Evolutionary conservation across 345 rosid genomes (phyloP).

Genomic region (Conringia planisiliqua): DNA sequence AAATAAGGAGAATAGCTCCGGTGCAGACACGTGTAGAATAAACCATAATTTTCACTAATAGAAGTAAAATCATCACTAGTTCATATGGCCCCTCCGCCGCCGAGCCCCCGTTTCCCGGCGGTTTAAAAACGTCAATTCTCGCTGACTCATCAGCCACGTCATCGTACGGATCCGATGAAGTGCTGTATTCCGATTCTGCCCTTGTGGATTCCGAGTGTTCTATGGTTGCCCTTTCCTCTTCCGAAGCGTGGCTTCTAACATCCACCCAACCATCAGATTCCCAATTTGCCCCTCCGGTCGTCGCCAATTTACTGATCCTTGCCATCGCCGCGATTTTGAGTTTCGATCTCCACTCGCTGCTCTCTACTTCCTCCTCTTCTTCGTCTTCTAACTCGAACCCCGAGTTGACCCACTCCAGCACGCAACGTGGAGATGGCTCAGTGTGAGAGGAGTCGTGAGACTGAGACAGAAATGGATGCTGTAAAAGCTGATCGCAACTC

Average conservation of each 20-base stretch:
- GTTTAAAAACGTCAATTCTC: neutral
- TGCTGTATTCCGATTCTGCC: neutral
- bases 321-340: conserved; percentile 21
- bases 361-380: conserved; percentile 22
- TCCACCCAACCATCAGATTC: conserved; percentile 58
- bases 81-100: conserved; percentile 8
- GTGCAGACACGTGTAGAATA: neutral
- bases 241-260: conserved; percentile 36
- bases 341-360: neutral
- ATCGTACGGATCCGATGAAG: neutral
- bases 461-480: conserved; percentile 55
- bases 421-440: conserved; percentile 72
- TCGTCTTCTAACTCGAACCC: conserved; percentile 28
- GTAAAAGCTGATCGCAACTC: conserved; percentile 71
- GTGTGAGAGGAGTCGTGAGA: neutral
- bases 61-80: neutral
- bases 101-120: conserved; percentile 7
- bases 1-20: neutral
- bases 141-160: conserved; percentile 15
- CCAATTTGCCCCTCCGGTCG: conserved; percentile 41
- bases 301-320: conserved; percentile 42
- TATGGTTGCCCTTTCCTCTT: conserved; percentile 13
- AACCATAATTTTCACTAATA: neutral
- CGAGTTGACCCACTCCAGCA: conserved; percentile 51
- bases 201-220: conserved; percentile 21